phyloP scores from a whole-genome alignment of 345 rosid genomes.

The Diplotaxis tenuifolia region DNA sequence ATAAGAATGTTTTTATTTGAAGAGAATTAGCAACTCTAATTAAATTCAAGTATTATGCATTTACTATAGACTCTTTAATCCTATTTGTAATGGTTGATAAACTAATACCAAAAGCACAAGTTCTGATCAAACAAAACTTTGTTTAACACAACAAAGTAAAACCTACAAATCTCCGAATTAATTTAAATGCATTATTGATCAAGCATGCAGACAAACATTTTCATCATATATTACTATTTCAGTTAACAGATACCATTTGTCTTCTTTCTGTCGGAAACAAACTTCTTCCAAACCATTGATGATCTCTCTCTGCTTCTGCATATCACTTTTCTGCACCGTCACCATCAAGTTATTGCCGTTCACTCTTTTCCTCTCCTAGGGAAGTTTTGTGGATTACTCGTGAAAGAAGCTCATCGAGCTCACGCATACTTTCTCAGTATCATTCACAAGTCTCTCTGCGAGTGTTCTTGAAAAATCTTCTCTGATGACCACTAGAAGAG shows the following conservation, averaged over 20 bases:
- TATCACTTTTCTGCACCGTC: constrained; percentile 48
- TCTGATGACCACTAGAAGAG: background rate
- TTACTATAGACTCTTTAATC: background rate
- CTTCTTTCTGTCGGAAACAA: constrained; percentile 46
- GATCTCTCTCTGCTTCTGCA: constrained; percentile 55
- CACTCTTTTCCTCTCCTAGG: background rate
- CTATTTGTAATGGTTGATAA: background rate
- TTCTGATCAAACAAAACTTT: no score
- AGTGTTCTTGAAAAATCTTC: background rate
- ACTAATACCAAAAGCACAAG: background rate
- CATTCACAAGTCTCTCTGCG: background rate
- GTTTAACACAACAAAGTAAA: background rate
- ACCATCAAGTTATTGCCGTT: constrained; percentile 28
- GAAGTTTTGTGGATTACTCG: background rate
- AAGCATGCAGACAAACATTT: constrained; percentile 1
- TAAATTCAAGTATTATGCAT: background rate
- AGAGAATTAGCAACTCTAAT: no score
- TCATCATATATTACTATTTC: background rate
- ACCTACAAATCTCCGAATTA: constrained; percentile 16
- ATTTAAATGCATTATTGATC: constrained; percentile 23
- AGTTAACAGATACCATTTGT: constrained; percentile 40
- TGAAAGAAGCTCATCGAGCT: background rate
- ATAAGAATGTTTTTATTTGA: no score
- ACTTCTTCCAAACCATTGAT: constrained; percentile 54
- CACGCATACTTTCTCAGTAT: background rate